Evolutionary conservation across 2,329 filamentous ascomycete genomes (phyloP).

Genomic region (Botryotinia globosa): DNA sequence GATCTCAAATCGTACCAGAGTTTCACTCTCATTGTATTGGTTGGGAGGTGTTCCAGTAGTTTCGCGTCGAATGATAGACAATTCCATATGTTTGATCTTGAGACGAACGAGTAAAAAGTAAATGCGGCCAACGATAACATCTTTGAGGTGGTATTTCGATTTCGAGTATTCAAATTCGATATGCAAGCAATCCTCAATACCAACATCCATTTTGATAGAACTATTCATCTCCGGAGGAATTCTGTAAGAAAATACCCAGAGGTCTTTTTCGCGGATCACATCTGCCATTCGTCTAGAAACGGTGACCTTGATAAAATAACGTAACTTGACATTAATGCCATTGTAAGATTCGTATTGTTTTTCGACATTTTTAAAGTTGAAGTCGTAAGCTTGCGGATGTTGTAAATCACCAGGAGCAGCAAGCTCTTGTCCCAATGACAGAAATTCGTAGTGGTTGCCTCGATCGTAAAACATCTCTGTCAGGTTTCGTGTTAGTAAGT

Average conservation of each 20-base stretch:
- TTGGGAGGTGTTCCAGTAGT: constrained; percentile 96
- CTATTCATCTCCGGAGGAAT: constrained; percentile 98
- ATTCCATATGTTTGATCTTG: constrained; percentile 99
- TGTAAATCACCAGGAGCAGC: constrained; percentile 96
- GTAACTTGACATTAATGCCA: constrained; percentile 98
- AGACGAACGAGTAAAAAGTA: constrained; percentile 95
- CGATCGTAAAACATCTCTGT: constrained; percentile 99
- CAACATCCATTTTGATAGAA: constrained; percentile 99
- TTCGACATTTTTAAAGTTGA: constrained; percentile 99
- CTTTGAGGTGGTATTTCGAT: constrained; percentile 98
- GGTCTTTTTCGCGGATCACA: constrained; percentile 97
- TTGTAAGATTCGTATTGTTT: constrained; percentile 99
- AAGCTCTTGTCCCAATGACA: constrained; percentile 93
- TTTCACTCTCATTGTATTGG: constrained; percentile 99
- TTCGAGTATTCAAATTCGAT: constrained; percentile 99
- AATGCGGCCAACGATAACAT: constrained; percentile 97
- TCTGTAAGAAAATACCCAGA: constrained; percentile 99
- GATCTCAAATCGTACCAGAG: constrained; percentile 96
- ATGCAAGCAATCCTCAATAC: constrained; percentile 97
- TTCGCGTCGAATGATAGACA: constrained; percentile 94
- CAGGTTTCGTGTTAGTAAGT: background rate
- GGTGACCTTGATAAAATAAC: constrained; percentile 96
- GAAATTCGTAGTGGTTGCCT: constrained; percentile 98
- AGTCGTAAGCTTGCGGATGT: constrained; percentile 97
- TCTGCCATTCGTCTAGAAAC: constrained; percentile 97